Evolutionary conservation across 2,329 filamentous ascomycete genomes (phyloP).

Genomic region (Plenodomus biglobosus): DNA sequence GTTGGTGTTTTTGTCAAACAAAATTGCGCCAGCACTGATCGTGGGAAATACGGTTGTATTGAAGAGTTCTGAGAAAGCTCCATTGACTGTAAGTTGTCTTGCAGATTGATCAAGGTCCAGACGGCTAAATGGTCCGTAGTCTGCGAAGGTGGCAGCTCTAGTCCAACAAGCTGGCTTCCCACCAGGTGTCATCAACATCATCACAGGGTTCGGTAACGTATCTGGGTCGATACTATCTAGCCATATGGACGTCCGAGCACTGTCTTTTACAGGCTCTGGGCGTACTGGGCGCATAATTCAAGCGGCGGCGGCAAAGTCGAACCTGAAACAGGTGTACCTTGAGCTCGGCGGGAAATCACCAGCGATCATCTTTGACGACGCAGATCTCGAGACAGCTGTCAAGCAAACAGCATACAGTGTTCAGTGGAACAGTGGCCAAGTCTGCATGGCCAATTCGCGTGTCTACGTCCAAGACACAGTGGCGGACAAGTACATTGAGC

Average conservation of each 20-base stretch:
- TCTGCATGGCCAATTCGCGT: slow-evolving; percentile 61
- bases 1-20: slow-evolving; percentile 29
- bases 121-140: slow-evolving; percentile 63
- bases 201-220: slow-evolving; percentile 76
- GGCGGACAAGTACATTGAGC: slow-evolving; percentile 50
- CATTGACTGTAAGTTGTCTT: slow-evolving; percentile 68
- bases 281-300: slow-evolving; percentile 86
- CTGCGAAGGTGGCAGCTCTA: slow-evolving; percentile 79
- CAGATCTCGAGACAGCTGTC: slow-evolving; percentile 74
- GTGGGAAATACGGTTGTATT: slow-evolving; percentile 39
- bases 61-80: slow-evolving; percentile 49
- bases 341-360: slow-evolving; percentile 89
- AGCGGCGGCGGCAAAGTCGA: slow-evolving; percentile 67
- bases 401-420: slow-evolving; percentile 54
- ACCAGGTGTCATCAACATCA: slow-evolving; percentile 75
- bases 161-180: slow-evolving; percentile 79
- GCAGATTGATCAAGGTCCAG: slow-evolving; percentile 33
- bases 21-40: slow-evolving; percentile 36
- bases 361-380: slow-evolving; percentile 77
- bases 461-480: slow-evolving; percentile 59
- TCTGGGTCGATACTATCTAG: slow-evolving; percentile 78
- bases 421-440: slow-evolving; percentile 59
- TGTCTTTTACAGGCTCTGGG: slow-evolving; percentile 82
- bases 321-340: slow-evolving; percentile 83
- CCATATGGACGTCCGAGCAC: slow-evolving; percentile 77